These are phyloP conservation scores for Protomyces gravidus DNA, from an alignment of 1,139 yeast species.

Conservation along the genomic window DNA sequence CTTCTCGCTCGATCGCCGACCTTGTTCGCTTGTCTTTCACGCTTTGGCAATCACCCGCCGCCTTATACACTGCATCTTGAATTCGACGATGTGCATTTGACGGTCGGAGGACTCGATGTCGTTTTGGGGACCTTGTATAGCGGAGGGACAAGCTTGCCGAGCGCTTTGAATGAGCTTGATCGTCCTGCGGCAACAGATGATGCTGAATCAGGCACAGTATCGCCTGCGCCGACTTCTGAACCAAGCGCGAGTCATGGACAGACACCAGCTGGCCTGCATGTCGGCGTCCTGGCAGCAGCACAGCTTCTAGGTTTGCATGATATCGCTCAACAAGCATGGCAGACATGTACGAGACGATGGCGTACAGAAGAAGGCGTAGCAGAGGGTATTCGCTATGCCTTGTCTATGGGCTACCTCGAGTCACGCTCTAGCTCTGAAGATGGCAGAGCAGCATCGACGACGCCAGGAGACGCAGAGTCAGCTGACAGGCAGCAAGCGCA, in stretches of 20 bases:
- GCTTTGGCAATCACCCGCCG: conserved; percentile 10
- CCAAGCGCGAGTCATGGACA: no score
- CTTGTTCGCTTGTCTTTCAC: conserved; percentile 9
- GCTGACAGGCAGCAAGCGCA: no score
- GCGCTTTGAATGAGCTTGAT: not conserved
- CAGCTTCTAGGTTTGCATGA: conserved; percentile 13
- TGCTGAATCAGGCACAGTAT: not conserved
- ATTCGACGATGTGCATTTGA: conserved; percentile 14
- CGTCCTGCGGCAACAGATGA: not conserved
- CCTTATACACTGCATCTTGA: conserved; percentile 25
- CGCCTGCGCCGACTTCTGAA: not conserved
- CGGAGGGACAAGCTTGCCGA: conserved; percentile 7
- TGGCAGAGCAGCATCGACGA: not conserved
- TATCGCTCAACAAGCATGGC: conserved; percentile 17
- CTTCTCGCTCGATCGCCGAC: conserved; percentile 24
- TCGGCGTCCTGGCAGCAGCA: conserved; percentile 23
- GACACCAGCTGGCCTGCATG: not conserved
- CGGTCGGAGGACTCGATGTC: conserved; percentile 19
- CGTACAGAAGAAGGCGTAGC: conserved; percentile 11
- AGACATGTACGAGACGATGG: conserved; percentile 2
- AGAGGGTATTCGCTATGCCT: conserved; percentile 16
- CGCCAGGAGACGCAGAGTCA: not conserved
- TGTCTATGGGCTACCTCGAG: not conserved
- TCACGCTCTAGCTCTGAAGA: not conserved
- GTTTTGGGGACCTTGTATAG: conserved; percentile 23